Percentiles rank a stretch among this genome's conserved stretches.
phyloP scores from a whole-genome alignment of 805 yeast genomes.

The Yarrowia sp. region DNA sequence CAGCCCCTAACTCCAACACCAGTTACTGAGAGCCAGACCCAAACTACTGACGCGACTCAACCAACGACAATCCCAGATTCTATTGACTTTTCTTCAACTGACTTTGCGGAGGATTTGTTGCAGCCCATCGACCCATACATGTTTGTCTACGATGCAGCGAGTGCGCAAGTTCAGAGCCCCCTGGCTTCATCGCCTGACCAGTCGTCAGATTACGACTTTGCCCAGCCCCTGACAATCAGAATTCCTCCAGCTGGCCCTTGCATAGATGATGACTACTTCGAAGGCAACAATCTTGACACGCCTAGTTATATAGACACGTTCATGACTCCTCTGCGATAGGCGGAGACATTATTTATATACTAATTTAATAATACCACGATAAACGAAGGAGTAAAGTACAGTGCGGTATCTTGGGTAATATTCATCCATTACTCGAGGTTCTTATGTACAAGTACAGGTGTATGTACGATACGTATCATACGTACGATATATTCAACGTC shows the following conservation, averaged over 20 bases:
- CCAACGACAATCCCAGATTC: not conserved
- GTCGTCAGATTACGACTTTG: not conserved
- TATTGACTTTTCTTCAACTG: not conserved
- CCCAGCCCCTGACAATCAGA: not conserved
- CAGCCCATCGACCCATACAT: not conserved
- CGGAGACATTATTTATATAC: not conserved
- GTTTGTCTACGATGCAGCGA: not conserved
- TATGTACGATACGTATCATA: too few species aligned
- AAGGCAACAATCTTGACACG: not conserved
- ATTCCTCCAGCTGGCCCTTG: not conserved
- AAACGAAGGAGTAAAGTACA: too few species aligned
- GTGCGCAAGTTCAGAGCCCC: not conserved
- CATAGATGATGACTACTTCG: not conserved
- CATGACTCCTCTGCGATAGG: not conserved
- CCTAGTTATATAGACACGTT: not conserved
- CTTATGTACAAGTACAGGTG: too few species aligned
- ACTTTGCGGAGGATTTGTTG: not conserved
- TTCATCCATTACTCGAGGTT: too few species aligned
- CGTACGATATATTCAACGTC: too few species aligned
- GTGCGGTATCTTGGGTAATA: too few species aligned
- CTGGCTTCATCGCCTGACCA: not conserved
- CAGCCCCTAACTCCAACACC: not conserved
- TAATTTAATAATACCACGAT: not conserved
- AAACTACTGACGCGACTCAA: too few species aligned
- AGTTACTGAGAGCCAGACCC: too few species aligned